Base-by-base conservation (phyloP, 805 yeast genomes). In the Saccharomycopsis sp. region DNA sequence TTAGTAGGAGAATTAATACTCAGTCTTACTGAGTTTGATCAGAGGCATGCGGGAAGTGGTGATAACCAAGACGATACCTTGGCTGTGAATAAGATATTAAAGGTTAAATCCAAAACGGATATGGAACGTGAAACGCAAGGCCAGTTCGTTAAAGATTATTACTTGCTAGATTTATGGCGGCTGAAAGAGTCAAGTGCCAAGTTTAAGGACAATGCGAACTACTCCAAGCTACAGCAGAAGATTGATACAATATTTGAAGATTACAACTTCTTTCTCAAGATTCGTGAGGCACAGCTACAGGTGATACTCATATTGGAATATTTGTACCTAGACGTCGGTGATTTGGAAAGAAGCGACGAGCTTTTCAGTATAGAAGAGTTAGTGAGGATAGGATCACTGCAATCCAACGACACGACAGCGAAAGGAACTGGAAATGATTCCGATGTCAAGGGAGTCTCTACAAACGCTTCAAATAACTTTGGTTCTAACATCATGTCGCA, bases 251-350 rank as follows among this genome's bases (percentile, higher is more conserved):
- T 34, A 8, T 37, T 59, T 53, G 57, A 56, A 2, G 41, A 50
- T 24, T 52, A 15, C 50, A 21, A 41, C 4, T 37, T 60, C n/a
- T 60, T 24, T 20, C 34, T 60, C n/a, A 60, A 60, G 29, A 60
- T 60, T 4, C 24, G 61, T 18, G 63, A 60, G 48, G 40, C 63
- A 2, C 63, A 60, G 24, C 40, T 60, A 29, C 63, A 60, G 34
- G 34, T 55, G 15, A 21, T 60, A 14, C 44, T 60, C 16, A 14
- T 60, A 5, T 18, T 54, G 14, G 56, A 60, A 24, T 57, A 57
- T 24, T 46, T 57, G 3, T 50, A 52, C 24, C 20, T 51, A 1
- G 61, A 55, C 23, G 53, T 53, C 1, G 24, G 24, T 21, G 63
- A 60, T 41, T 53, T 60, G 24, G 48, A 47, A 24, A 29, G 24